These are phyloP conservation scores for Cyberlindnera amylophila DNA, from an alignment of 805 yeast species.

Conservation along the genomic window DNA sequence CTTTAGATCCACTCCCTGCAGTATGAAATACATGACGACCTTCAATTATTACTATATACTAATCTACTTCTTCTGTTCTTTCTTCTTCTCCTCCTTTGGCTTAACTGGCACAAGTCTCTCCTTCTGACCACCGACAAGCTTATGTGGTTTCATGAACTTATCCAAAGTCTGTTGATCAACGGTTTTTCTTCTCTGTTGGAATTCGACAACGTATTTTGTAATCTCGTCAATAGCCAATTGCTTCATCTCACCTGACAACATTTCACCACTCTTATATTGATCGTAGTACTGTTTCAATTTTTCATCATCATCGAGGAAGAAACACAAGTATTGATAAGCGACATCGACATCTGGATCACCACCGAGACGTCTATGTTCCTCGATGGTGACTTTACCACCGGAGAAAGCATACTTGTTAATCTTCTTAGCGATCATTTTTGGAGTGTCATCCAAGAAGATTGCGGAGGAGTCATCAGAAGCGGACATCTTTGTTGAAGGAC, in stretches of 20 bases:
- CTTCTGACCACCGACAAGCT: conserved; percentile 67
- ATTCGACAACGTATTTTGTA: conserved; percentile 72
- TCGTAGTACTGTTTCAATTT: conserved; percentile 58
- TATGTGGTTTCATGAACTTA: conserved; percentile 80
- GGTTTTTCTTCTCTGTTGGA: conserved; percentile 73
- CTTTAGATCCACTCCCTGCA: not conserved
- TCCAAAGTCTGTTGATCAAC: conserved; percentile 61
- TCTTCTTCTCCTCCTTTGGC: conserved; percentile 34
- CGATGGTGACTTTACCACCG: conserved; percentile 85
- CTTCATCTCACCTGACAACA: conserved; percentile 92
- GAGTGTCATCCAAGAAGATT: conserved; percentile 91
- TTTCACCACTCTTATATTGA: conserved; percentile 72
- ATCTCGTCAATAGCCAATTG: conserved; percentile 75
- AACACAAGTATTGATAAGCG: conserved; percentile 86
- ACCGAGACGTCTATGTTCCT: conserved; percentile 86
- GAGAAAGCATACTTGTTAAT: conserved; percentile 95
- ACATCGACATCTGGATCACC: conserved; percentile 96
- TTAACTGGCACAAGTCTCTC: conserved; percentile 57
- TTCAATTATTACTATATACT: too few relatives aligned
- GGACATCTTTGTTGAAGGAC: conserved; percentile 94
- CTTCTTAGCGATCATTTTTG: conserved; percentile 88
- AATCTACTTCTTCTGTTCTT: conserved; percentile 8
- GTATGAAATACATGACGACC: too few relatives aligned
- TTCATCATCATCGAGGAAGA: conserved; percentile 86
- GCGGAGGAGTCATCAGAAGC: conserved; percentile 90